phyloP scores from a whole-genome alignment of 495 filamentous ascomycete genomes.

The Neurospora terricola region DNA sequence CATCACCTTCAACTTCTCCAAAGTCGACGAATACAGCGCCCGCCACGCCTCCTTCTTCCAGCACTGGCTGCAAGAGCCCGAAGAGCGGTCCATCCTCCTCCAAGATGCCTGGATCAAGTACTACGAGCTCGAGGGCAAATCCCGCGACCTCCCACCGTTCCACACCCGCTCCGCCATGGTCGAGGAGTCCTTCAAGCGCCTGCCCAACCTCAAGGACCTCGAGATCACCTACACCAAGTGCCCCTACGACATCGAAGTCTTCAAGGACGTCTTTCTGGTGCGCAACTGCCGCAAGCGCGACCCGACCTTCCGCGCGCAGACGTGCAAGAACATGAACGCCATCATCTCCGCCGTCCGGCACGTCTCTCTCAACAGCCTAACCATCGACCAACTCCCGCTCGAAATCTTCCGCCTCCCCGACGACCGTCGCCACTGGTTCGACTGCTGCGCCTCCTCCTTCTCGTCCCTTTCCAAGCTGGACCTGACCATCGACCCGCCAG shows the following conservation, averaged over 20 bases:
- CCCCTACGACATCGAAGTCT: slow-evolving; percentile 27
- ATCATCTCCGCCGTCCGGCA: slow-evolving; percentile 34
- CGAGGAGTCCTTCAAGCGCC: slow-evolving; percentile 30
- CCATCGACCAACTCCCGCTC: slow-evolving; percentile 37
- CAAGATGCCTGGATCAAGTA: slow-evolving; percentile 27
- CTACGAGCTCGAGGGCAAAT: slow-evolving; percentile 27
- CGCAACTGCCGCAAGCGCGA: slow-evolving; percentile 35
- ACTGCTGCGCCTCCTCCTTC: slow-evolving; percentile 34
- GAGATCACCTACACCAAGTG: slow-evolving; percentile 35
- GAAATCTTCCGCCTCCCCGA: slow-evolving; percentile 29
- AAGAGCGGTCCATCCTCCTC: slow-evolving; percentile 26
- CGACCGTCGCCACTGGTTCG: slow-evolving; percentile 34
- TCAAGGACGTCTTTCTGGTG: slow-evolving; percentile 29
- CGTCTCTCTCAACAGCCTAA: slow-evolving; percentile 26
- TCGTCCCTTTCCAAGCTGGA: slow-evolving; percentile 26
- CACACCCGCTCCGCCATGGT: slow-evolving; percentile 28
- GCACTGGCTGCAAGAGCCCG: slow-evolving; percentile 31
- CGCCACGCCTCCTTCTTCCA: slow-evolving; percentile 30
- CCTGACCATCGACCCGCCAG: slow-evolving; percentile 30
- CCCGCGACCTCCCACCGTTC: slow-evolving; percentile 26
- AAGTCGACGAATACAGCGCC: slow-evolving; percentile 32
- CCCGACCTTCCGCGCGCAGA: slow-evolving; percentile 16
- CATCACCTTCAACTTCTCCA: slow-evolving; percentile 36
- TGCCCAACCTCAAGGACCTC: slow-evolving; percentile 33
- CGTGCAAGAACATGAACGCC: slow-evolving; percentile 34